These are phyloP conservation scores for Peterozyma toletana DNA, from an alignment of 805 yeast species.

Conservation along the genomic window DNA sequence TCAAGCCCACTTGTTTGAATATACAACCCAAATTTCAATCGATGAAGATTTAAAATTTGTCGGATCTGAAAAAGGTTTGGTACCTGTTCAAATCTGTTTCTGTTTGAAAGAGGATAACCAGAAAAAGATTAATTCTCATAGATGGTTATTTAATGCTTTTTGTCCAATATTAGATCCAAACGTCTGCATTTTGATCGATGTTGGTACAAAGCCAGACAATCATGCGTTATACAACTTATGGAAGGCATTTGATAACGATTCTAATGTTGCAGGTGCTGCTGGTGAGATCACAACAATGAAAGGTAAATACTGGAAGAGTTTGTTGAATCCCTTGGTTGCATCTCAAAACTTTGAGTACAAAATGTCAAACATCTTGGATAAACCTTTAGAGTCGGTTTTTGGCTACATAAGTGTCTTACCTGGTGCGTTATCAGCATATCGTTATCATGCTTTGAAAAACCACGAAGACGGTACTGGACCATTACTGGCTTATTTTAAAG, in stretches of 20 bases:
- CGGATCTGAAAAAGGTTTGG: slow-evolving; percentile 83
- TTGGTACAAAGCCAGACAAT: slow-evolving; percentile 93
- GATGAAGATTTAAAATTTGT: slow-evolving; percentile 85
- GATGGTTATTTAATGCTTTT: slow-evolving; percentile 95
- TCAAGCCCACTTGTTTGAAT: slow-evolving; percentile 89
- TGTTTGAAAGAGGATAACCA: slow-evolving; percentile 89
- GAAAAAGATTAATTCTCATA: slow-evolving; percentile 92
- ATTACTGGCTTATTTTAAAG: slow-evolving; percentile 78
- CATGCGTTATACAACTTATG: slow-evolving; percentile 88
- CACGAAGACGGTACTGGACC: slow-evolving; percentile 93
- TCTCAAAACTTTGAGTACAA: slow-evolving; percentile 96
- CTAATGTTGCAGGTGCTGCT: slow-evolving; percentile 98
- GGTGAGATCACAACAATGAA: slow-evolving; percentile 96
- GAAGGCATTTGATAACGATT: slow-evolving; percentile 95
- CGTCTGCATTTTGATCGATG: slow-evolving; percentile 83
- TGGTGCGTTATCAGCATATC: slow-evolving; percentile 92
- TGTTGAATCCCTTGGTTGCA: slow-evolving; percentile 87
- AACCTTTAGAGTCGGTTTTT: slow-evolving; percentile 86
- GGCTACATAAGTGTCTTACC: slow-evolving; percentile 93
- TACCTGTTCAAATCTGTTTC: slow-evolving; percentile 91
- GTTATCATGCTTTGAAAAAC: slow-evolving; percentile 80
- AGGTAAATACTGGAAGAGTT: slow-evolving; percentile 77
- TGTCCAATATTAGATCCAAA: slow-evolving; percentile 91
- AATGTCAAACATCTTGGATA: slow-evolving; percentile 93
- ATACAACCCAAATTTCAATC: slow-evolving; percentile 90